Percentiles rank a stretch among this genome's conserved stretches.
phyloP scores from a whole-genome alignment of 768 basidiomycete species.

The Lactarius hatsudake region DNA sequence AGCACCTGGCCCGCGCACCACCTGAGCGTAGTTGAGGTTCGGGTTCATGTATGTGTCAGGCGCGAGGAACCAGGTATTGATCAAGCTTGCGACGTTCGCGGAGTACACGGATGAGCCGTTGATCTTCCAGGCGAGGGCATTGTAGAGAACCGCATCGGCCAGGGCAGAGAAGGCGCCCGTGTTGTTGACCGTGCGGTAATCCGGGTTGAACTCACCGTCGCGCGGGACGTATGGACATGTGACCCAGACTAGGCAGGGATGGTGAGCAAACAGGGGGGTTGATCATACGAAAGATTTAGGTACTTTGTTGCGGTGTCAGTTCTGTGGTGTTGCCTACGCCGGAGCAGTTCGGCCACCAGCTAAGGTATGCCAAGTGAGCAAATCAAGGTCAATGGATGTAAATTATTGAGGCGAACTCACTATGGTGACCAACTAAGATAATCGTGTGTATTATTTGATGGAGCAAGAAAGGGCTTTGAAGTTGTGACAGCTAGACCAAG shows the following conservation, averaged over 20 bases:
- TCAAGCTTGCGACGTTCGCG: conserved; percentile 26
- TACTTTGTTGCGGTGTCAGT: conserved; percentile 33
- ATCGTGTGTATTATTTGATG: conserved; percentile 21
- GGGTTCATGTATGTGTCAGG: conserved; percentile 35
- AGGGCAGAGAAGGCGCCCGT: conserved; percentile 32
- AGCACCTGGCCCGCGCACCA: conserved; percentile 24
- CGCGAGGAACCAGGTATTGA: conserved; percentile 37
- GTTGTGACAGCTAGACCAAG: conserved; percentile 29
- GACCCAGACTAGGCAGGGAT: conserved; percentile 26
- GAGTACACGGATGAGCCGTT: conserved; percentile 33
- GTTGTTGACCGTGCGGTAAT: conserved; percentile 32
- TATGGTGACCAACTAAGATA: conserved; percentile 26
- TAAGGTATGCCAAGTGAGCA: conserved; percentile 1
- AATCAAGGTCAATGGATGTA: background rate
- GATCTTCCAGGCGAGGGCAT: conserved; percentile 34
- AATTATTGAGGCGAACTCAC: conserved; percentile 4
- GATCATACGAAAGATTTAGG: background rate
- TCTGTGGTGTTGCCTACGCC: conserved; percentile 34
- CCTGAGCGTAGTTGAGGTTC: conserved; percentile 25
- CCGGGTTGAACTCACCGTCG: conserved; percentile 38
- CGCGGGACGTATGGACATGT: conserved; percentile 33
- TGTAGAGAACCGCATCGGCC: conserved; percentile 35
- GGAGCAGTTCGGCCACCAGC: conserved; percentile 34
- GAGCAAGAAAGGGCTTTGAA: conserved; percentile 18
- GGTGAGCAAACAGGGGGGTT: background rate